These are phyloP conservation scores for Phaeotremella fagi DNA, from an alignment of 768 basidiomycete species.

Conservation along the genomic window DNA sequence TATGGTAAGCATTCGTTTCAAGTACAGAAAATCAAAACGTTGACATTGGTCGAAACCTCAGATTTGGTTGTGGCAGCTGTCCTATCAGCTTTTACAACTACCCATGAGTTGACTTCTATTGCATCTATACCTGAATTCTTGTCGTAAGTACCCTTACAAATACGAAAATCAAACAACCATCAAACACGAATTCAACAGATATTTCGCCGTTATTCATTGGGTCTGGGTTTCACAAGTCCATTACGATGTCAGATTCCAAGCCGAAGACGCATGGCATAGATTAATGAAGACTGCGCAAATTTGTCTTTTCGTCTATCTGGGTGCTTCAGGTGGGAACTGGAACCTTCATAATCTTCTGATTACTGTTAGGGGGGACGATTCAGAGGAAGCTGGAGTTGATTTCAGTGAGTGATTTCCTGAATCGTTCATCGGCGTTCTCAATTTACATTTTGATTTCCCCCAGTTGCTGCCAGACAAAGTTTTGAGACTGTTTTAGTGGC, in stretches of 20 bases:
- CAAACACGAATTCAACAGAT: no score
- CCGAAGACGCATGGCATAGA: constrained; percentile 27
- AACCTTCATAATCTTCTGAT: constrained; percentile 15
- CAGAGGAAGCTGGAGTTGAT: no score
- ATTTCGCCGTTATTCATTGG: constrained; percentile 31
- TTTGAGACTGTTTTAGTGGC: no score
- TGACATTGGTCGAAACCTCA: no score
- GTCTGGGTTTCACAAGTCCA: constrained; percentile 31
- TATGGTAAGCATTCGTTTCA: no score
- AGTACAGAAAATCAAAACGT: no score
- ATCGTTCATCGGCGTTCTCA: no score
- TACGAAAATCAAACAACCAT: no score
- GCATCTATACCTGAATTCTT: constrained; percentile 28
- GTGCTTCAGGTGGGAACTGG: constrained; percentile 35
- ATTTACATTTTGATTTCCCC: no score
- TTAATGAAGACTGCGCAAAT: constrained; percentile 27
- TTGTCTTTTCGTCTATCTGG: constrained; percentile 30
- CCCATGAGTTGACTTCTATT: constrained; percentile 21
- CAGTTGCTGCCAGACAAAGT: no score
- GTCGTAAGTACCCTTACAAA: constrained; percentile 14
- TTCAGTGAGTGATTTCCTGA: no score
- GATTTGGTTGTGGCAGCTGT: constrained; percentile 40
- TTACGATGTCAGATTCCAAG: constrained; percentile 32
- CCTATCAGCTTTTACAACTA: constrained; percentile 28
- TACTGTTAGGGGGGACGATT: no score